These are phyloP conservation scores for Niebla homalea DNA, from an alignment of 495 filamentous ascomycete genomes.

Conservation along the genomic window DNA sequence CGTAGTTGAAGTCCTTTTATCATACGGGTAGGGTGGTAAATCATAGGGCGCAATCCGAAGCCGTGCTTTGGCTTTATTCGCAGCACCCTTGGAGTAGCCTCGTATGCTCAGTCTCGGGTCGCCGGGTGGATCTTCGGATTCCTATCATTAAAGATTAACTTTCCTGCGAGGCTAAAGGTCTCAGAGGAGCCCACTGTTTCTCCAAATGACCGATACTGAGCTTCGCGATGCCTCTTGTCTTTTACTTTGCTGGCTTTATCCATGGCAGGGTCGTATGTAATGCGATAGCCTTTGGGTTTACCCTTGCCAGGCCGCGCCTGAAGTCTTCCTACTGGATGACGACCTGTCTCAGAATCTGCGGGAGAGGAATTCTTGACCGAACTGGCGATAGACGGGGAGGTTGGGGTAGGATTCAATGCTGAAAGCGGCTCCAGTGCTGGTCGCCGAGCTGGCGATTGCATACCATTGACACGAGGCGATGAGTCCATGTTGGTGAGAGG, in stretches of 20 bases:
- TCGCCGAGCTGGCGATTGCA: conserved; percentile 37
- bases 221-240: conserved; percentile 42
- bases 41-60: conserved; percentile 66
- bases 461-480: conserved; percentile 49
- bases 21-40: conserved; percentile 63
- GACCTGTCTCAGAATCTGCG: conserved; percentile 5
- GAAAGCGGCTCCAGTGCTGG: conserved; percentile 12
- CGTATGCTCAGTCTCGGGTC: conserved; percentile 65
- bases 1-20: conserved; percentile 66
- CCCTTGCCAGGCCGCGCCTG: conserved; percentile 49
- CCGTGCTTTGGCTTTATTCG: conserved; percentile 58
- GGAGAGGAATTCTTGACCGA: conserved; percentile 11
- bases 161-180: neutral
- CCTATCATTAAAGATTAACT: conserved; percentile 21
- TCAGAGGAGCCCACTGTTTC: conserved; percentile 25
- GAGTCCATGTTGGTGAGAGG: conserved; percentile 67
- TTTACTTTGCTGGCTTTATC: conserved; percentile 50
- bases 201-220: conserved; percentile 59
- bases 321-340: conserved; percentile 31
- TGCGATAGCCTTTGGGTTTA: conserved; percentile 51
- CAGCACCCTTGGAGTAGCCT: conserved; percentile 41
- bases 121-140: conserved; percentile 51
- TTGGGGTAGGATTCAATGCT: neutral
- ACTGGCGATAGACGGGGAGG: conserved; percentile 3
- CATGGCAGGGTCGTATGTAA: conserved; percentile 61